These are phyloP conservation scores for Termitomyces heimii DNA, from an alignment of 768 basidiomycete species.

Conservation along the genomic window DNA sequence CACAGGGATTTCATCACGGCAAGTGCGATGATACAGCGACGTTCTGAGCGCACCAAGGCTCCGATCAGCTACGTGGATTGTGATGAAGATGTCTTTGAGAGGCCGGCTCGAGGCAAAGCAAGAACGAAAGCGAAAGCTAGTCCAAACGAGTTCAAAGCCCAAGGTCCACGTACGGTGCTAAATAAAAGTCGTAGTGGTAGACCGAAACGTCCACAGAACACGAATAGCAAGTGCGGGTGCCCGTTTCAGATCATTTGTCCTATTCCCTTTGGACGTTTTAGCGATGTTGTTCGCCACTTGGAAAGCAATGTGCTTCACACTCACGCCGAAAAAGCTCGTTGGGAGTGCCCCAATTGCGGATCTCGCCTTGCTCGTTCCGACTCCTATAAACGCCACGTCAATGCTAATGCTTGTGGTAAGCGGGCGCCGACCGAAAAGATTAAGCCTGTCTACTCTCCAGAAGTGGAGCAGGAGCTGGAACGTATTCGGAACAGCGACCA, in stretches of 20 bases:
- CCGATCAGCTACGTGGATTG: slow-evolving; percentile 1
- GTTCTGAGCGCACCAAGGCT: background rate
- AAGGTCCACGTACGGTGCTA: background rate
- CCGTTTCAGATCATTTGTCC: slow-evolving; percentile 1
- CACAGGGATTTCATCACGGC: background rate
- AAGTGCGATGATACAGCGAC: background rate
- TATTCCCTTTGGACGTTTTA: background rate
- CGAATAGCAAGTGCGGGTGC: background rate
- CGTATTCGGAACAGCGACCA: background rate
- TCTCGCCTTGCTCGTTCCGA: slow-evolving; percentile 1
- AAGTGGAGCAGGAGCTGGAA: background rate
- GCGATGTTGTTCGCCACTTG: slow-evolving; percentile 5
- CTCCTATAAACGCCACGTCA: background rate
- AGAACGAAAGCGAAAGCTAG: background rate
- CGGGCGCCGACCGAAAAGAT: background rate
- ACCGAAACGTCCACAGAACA: background rate
- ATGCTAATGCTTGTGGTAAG: slow-evolving; percentile 1
- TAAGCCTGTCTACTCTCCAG: slow-evolving; percentile 1
- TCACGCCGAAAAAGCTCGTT: background rate
- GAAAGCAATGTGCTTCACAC: slow-evolving; percentile 2
- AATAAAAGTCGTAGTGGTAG: background rate
- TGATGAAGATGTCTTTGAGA: slow-evolving; percentile 1
- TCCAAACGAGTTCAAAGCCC: background rate
- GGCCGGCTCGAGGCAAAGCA: background rate
- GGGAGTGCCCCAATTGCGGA: background rate